Evolutionary conservation across 805 yeast species (phyloP).

Genomic region (Wilhelminamyces savonicus): DNA sequence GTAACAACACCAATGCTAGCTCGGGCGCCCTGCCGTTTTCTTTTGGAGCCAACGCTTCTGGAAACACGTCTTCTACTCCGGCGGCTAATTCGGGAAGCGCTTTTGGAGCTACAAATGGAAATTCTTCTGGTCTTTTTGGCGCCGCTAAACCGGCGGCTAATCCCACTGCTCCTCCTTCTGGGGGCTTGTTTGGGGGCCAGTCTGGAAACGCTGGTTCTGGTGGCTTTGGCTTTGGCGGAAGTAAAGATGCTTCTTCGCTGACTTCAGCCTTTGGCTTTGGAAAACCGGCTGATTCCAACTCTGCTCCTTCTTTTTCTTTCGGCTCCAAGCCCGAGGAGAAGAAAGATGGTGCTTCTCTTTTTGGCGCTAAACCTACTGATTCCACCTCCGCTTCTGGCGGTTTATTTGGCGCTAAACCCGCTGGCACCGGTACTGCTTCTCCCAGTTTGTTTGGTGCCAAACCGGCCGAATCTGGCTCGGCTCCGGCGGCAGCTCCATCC

Average conservation of each 20-base stretch:
- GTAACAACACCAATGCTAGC: background rate
- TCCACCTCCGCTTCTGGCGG: conserved; percentile 8
- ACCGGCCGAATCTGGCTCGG: background rate
- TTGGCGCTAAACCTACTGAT: conserved; percentile 18
- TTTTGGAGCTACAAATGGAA: conserved; percentile 2
- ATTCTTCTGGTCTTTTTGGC: conserved; percentile 10
- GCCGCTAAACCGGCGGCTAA: conserved; percentile 10
- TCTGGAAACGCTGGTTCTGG: conserved; percentile 6
- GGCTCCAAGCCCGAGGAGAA: conserved; percentile 4
- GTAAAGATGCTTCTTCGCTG: conserved; percentile 3
- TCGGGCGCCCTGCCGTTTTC: background rate
- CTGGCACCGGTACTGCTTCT: conserved; percentile 9
- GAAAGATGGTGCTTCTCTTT: conserved; percentile 8
- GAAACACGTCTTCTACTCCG: conserved; percentile 1
- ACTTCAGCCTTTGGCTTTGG: conserved; percentile 13
- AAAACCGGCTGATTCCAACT: conserved; percentile 3
- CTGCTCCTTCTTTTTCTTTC: conserved; percentile 3
- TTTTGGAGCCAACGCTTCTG: conserved; percentile 1
- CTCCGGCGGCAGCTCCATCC: conserved; percentile 3
- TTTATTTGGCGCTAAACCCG: conserved; percentile 9
- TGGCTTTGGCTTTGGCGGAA: conserved; percentile 3
- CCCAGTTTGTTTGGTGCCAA: conserved; percentile 3
- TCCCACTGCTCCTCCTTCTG: conserved; percentile 2
- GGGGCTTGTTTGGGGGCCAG: conserved; percentile 3
- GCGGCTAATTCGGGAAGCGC: background rate